These are phyloP conservation scores for Hanseniaspora meyeri DNA, from an alignment of 805 yeast species.

Conservation along the genomic window DNA sequence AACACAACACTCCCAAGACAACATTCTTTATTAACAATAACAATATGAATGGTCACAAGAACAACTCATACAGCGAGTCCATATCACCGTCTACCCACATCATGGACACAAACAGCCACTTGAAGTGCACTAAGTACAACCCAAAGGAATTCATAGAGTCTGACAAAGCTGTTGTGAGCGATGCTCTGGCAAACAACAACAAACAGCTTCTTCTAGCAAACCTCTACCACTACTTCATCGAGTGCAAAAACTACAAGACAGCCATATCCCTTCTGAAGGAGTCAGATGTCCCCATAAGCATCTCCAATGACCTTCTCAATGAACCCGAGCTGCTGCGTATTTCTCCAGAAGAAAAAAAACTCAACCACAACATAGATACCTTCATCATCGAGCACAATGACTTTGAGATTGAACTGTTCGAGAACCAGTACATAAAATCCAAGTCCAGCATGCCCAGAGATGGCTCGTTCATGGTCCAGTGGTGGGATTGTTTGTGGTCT, in stretches of 20 bases:
- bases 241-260: conserved; percentile 38
- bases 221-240: conserved; percentile 38
- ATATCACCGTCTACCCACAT: neutral
- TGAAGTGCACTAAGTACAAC: neutral
- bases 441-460: conserved; percentile 34
- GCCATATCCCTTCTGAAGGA: conserved; percentile 38
- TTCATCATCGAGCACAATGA: conserved; percentile 13
- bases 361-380: conserved; percentile 8
- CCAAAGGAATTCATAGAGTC: neutral
- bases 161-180: conserved; percentile 27
- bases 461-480: conserved; percentile 40
- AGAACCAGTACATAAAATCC: conserved; percentile 24
- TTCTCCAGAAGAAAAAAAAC: conserved; percentile 12
- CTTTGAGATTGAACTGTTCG: conserved; percentile 9
- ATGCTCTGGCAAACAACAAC: conserved; percentile 37
- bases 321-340: conserved; percentile 15
- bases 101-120: neutral
- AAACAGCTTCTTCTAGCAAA: conserved; percentile 42
- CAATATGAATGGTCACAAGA: neutral
- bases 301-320: conserved; percentile 11
- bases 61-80: neutral
- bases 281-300: conserved; percentile 32
- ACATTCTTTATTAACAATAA: no score
- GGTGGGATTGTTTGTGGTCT: conserved; percentile 46
- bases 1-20: no score